Base-by-base conservation (phyloP, 2,329 filamentous ascomycete genomes). In the Fulvia fulva region DNA sequence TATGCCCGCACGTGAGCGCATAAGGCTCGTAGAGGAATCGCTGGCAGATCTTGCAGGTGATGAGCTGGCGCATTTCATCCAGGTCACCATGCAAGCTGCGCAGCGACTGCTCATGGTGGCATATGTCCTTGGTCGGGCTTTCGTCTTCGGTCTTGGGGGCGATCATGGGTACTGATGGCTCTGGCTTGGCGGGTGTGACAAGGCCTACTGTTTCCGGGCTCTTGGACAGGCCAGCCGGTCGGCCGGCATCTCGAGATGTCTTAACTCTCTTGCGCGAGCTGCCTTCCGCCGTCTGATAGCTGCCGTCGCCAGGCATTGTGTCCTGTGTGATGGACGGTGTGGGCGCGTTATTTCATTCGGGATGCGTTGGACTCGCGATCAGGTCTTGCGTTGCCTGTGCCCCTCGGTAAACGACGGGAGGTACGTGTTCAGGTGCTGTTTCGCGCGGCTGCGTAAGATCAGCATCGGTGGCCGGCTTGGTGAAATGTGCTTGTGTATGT, bases 11-110 rank as follows among this genome's bases (percentile, higher is more conserved):
- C 6, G 78, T 78, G 53, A 88, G 79, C 19, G 83, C 86, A 73
- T 84, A 89, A 1, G 87, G 87, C 71, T 89, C 86, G 73, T 88
- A 88, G 51, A 89, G 79, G 51, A 86, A 80, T 56, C 83, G 81
- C 64, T 87, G 82, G 72, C 87, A 89, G 62, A 89, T 85, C 63
- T 85, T 85, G 75, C 87, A 89, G 57, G 84, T 85, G 65, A 87
- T 76, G 30, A 87, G 77, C 28, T 74, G 75, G 63, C 85, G 80
- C 61, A 89, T 81, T 64, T 81, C 79, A 65, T 85, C 80, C 47
- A 89, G 80, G 70, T 88, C 84, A 47, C 76, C 43, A 22, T 70
- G 65, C 1, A 73, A 59, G 16, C 58, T 62, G 26, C 63, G 62
- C 12, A 70, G 59, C 1, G 62, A 61, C 22, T 62, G 57, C 54